These are phyloP conservation scores for Hypoxylon sp. DNA, from an alignment of 2,329 filamentous ascomycete species.

Conservation along the genomic window DNA sequence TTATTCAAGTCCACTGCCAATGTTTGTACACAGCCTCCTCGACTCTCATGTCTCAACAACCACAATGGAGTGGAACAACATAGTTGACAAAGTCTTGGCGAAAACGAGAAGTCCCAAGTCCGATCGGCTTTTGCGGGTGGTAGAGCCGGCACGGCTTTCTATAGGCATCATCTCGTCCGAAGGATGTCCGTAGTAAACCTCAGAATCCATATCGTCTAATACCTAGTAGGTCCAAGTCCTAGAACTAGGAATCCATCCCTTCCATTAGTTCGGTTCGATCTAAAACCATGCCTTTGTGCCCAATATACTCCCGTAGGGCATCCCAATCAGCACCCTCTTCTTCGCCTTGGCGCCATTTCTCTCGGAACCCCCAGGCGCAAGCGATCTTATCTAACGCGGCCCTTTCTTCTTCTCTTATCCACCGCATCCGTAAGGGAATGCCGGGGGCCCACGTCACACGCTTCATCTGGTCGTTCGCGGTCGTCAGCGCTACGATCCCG, in stretches of 20 bases:
- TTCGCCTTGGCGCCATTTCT: conserved; percentile 83
- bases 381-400: conserved; percentile 89
- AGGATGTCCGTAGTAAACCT: conserved; percentile 8
- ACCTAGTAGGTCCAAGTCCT: not conserved
- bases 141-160: not conserved
- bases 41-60: conserved; percentile 2
- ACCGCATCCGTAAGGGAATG: conserved; percentile 83
- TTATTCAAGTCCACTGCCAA: conserved; percentile 14
- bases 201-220: not conserved
- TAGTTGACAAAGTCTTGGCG: conserved; percentile 1
- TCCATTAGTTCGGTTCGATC: conserved; percentile 93
- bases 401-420: conserved; percentile 91
- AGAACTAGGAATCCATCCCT: conserved; percentile 78
- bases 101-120: conserved; percentile 3
- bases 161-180: conserved; percentile 8
- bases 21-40: conserved; percentile 1
- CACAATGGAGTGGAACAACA: conserved; percentile 11
- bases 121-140: not conserved
- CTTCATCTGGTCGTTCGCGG: conserved; percentile 94
- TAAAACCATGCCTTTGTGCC: conserved; percentile 88
- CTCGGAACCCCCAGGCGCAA: conserved; percentile 91
- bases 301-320: conserved; percentile 84
- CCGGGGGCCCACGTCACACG: conserved; percentile 92
- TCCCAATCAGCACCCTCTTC: conserved; percentile 95
- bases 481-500: conserved; percentile 86